Evolutionary conservation across 495 filamentous ascomycete genomes (phyloP).

Genomic region (Trichoderma parareesei): DNA sequence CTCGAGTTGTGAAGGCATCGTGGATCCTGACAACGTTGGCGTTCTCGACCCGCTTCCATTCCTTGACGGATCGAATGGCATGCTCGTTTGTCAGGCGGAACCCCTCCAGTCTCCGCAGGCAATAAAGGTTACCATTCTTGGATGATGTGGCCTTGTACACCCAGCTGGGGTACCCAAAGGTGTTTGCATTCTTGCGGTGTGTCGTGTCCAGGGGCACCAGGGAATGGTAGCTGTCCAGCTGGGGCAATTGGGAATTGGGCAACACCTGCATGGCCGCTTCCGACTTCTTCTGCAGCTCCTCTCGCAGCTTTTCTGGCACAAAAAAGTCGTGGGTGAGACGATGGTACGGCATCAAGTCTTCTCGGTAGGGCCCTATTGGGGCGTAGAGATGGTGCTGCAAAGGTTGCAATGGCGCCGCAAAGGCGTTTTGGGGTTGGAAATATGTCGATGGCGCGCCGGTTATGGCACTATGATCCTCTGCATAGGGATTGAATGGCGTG

Average conservation of each 20-base stretch:
- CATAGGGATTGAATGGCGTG: slow-evolving; percentile 57
- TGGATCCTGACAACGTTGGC: slow-evolving; percentile 79
- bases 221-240: slow-evolving; percentile 81
- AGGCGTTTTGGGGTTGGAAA: slow-evolving; percentile 30
- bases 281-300: slow-evolving; percentile 81
- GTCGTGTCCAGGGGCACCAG: slow-evolving; percentile 83
- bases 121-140: slow-evolving; percentile 78
- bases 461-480: slow-evolving; percentile 44
- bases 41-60: slow-evolving; percentile 84
- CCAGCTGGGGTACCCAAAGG: slow-evolving; percentile 84
- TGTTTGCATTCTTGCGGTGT: slow-evolving; percentile 57
- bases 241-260: slow-evolving; percentile 64
- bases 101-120: slow-evolving; percentile 75
- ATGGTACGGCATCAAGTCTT: slow-evolving; percentile 73
- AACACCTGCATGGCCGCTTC: slow-evolving; percentile 79
- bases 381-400: slow-evolving; percentile 93
- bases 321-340: slow-evolving; percentile 83
- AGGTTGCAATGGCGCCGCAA: slow-evolving; percentile 53
- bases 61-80: slow-evolving; percentile 66
- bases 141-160: slow-evolving; percentile 90
- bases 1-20: slow-evolving; percentile 86
- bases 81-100: slow-evolving; percentile 76
- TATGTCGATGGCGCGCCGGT: slow-evolving; percentile 45
- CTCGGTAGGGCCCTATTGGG: slow-evolving; percentile 71
- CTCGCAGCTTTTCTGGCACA: slow-evolving; percentile 71